A percentile compares a stretch with the other conserved stretches of the same genome.
These are phyloP conservation scores for Brachypodium distachyon DNA, from an alignment of 202 grass and related monocot species.

Conservation along the genomic window DNA sequence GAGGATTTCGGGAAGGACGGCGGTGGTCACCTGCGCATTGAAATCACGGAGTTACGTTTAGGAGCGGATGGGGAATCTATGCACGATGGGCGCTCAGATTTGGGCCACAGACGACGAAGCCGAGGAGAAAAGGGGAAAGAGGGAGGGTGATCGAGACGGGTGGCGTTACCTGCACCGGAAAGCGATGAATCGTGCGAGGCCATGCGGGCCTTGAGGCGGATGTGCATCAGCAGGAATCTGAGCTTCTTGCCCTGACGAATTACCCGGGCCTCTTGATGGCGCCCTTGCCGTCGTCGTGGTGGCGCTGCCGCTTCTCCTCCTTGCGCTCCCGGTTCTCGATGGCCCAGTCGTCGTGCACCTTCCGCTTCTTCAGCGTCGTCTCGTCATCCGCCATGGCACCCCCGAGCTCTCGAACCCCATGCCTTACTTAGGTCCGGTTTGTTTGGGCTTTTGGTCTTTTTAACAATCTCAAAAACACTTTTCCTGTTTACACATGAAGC, in stretches of 20 bases:
- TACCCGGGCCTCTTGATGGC: constrained; percentile 76
- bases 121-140: too few relatives aligned
- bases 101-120: too few relatives aligned
- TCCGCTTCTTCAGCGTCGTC: constrained; percentile 82
- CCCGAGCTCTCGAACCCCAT: too few relatives aligned
- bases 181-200: constrained; percentile 21
- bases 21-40: constrained; percentile 37
- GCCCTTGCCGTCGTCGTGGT: constrained; percentile 32
- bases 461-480: too few relatives aligned
- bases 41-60: background rate
- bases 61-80: background rate
- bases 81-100: background rate
- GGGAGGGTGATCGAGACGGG: too few relatives aligned
- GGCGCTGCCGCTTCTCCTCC: constrained; percentile 35
- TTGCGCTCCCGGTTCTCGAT: constrained; percentile 51
- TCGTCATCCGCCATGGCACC: constrained; percentile 58
- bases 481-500: too few relatives aligned
- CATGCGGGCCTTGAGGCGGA: constrained; percentile 60
- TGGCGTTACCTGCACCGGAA: too few relatives aligned
- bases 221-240: constrained; percentile 59
- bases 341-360: constrained; percentile 80
- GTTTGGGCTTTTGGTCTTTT: too few relatives aligned
- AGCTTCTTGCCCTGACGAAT: constrained; percentile 74
- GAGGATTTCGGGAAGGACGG: background rate
- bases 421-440: too few relatives aligned